phyloP scores from a whole-genome alignment of 2,329 filamentous ascomycete genomes.

The Pyrenochaeta sp. region DNA sequence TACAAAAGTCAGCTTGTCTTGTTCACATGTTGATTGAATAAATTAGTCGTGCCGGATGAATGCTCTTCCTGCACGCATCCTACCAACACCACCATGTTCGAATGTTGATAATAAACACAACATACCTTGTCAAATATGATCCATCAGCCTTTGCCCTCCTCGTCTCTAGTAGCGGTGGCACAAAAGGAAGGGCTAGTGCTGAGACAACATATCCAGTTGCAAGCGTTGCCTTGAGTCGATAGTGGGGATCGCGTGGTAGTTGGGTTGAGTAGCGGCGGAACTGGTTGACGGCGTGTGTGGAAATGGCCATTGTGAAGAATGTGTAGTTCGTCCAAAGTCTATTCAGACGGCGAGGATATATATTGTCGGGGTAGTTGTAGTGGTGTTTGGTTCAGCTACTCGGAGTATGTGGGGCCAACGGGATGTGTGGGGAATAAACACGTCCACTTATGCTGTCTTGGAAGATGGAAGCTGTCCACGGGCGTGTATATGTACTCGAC shows the following conservation, averaged over 20 bases:
- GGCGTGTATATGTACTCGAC: no score
- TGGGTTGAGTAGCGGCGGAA: slow-evolving; percentile 47
- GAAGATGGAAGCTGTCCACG: no score
- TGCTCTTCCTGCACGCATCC: slow-evolving; percentile 8
- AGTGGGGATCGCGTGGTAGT: slow-evolving; percentile 44
- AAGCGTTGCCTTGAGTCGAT: slow-evolving; percentile 43
- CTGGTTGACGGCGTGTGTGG: slow-evolving; percentile 39
- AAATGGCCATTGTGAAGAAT: slow-evolving; percentile 35
- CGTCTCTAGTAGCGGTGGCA: slow-evolving; percentile 49
- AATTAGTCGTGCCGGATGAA: no score
- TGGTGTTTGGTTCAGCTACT: not conserved
- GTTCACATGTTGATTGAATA: not conserved
- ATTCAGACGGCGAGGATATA: not conserved
- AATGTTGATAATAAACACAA: not conserved
- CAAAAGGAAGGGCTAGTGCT: slow-evolving; percentile 50
- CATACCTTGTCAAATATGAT: slow-evolving; percentile 47
- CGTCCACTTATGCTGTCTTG: no score
- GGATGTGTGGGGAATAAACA: no score
- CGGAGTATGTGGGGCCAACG: no score
- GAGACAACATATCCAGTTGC: slow-evolving; percentile 48
- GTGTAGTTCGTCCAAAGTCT: not conserved
- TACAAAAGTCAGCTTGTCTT: slow-evolving; percentile 3
- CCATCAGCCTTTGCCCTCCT: slow-evolving; percentile 47
- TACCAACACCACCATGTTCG: no score
- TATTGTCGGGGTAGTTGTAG: not conserved